Base-by-base conservation (phyloP, 2,329 filamentous ascomycete species). In the Sarocladiaceae sp. region DNA sequence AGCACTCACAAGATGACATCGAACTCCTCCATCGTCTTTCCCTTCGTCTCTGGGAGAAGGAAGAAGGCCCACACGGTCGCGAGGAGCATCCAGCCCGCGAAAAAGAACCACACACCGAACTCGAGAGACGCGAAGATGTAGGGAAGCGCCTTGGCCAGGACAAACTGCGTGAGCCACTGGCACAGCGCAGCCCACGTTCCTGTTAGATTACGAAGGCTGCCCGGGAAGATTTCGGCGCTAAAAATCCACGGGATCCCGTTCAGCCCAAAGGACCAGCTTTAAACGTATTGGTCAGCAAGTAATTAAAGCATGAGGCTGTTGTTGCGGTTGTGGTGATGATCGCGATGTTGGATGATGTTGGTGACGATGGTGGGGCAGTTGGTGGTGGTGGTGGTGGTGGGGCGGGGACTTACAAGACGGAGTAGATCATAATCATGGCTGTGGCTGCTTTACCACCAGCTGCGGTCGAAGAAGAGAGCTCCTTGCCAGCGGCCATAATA, bases 381-480 rank as follows among this genome's bases (percentile, higher is more conserved):
- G n/a, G 12, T 16, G 6, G 23, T 18, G n/a, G n/a, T n/a, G n/a
- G n/a, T n/a, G n/a, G n/a, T n/a, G n/a, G n/a, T 23, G n/a, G 4
- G 9, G 11, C 3, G 13, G n/a, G 26, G 6, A 49, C 72, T 50
- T 66, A 74, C 56, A 76, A 75, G 34, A 74, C 64, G 1, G 66
- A 73, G 49, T 76, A 77, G 1, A 77, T 59, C 60, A 76, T 77
- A 19, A 78, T 69, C 54, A 72, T 72, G 3, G 72, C 73, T 24
- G 73, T 76, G 6, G 74, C 73, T 12, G 73, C 65, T 46, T 72
- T 68, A 0, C 73, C 74, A 46, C 71, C 72, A 3, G 40, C 29
- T 21, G 2, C 84, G 65, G 54, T 84, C 83, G 65, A 84, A 82
- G 66, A 84, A 82, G 55, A 78, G 73, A 42, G 81, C 72, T 18